Base-by-base conservation (phyloP, 495 filamentous ascomycete genomes). In the Neurospora sp. region DNA sequence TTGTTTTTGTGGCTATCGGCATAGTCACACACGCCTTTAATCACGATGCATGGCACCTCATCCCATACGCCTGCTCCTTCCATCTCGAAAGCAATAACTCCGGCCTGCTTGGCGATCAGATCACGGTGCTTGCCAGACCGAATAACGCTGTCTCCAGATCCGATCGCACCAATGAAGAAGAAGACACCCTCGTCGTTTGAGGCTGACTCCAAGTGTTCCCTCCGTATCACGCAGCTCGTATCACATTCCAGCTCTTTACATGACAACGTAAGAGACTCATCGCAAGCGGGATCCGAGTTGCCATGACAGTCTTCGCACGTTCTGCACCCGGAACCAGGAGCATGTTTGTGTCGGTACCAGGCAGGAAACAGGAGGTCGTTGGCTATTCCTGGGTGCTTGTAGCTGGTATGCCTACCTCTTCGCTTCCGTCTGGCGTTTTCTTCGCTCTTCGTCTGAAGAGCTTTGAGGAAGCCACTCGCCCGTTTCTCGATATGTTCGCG, bases 1-100 rank as follows among this genome's bases (percentile, higher is more conserved):
- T 84, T 81, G 74, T 81, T 81, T 74, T 85, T 85, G 72, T 85
- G 83, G 73, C 80, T 84, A 71, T 86, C 84, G 20, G 79, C 78
- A 72, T 83, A 84, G 59, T 84, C 83, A 35, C 75, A 80, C 1
- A 82, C 76, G 7, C 80, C 78, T 41, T 82, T 84, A 72, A 85
- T 77, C 2, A 86, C 76, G 3, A 85, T 66, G 40, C 74, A 79
- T 0, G 79, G 79, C 4, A 82, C 38, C 20, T 78, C 74, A 16
- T 84, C 81, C 81, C 81, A 82, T 0, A 82, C 78, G 4, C 84
- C 84, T 16, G 84, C 83, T 0, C 81, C 83, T 74, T 85, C 83
- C 82, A 85, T 85, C 75, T 85, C 83, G 31, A 85, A 84, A 37
- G 76, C 82, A 48, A 85, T 81, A 4, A 85, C 71, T 20, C 77